Evolutionary conservation across 257 asterid species (phyloP).

Genomic region (Rhazya stricta): DNA sequence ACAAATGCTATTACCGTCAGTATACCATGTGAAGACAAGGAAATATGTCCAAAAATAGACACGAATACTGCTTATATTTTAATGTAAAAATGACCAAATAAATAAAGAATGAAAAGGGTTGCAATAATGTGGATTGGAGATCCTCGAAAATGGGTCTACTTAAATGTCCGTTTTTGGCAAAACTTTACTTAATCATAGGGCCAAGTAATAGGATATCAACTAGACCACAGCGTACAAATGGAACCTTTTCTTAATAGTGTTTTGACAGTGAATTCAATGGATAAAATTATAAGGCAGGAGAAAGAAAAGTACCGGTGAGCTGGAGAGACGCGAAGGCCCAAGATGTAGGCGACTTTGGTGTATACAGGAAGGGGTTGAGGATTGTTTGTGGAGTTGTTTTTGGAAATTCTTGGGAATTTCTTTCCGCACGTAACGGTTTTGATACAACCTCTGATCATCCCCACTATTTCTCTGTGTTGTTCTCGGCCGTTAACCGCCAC

Average conservation of each 20-base stretch:
- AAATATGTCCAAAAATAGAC: background rate
- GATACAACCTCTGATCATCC: slow-evolving; percentile 80
- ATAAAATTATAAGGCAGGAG: background rate
- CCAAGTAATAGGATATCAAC: background rate
- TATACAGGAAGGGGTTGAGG: slow-evolving; percentile 38
- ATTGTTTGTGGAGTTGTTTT: slow-evolving; percentile 1
- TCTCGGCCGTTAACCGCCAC: slow-evolving; percentile 26
- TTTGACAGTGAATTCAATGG: background rate
- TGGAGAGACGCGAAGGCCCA: slow-evolving; percentile 96
- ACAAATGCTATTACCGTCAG: background rate
- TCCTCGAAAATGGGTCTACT: background rate
- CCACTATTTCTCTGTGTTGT: slow-evolving; percentile 59
- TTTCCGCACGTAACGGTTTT: slow-evolving; percentile 82
- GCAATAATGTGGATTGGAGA: slow-evolving; percentile 4
- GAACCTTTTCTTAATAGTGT: background rate
- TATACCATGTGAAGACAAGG: background rate
- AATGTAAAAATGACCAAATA: background rate
- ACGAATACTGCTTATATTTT: background rate
- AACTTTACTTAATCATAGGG: slow-evolving; percentile 6
- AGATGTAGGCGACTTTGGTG: slow-evolving; percentile 73
- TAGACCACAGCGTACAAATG: background rate
- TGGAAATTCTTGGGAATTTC: slow-evolving; percentile 33
- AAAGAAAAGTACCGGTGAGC: slow-evolving; percentile 53
- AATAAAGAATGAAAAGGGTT: background rate
- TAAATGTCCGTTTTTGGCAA: slow-evolving; percentile 22